These are phyloP conservation scores for Poronia punctata DNA, from an alignment of 495 filamentous ascomycete species.

Conservation along the genomic window DNA sequence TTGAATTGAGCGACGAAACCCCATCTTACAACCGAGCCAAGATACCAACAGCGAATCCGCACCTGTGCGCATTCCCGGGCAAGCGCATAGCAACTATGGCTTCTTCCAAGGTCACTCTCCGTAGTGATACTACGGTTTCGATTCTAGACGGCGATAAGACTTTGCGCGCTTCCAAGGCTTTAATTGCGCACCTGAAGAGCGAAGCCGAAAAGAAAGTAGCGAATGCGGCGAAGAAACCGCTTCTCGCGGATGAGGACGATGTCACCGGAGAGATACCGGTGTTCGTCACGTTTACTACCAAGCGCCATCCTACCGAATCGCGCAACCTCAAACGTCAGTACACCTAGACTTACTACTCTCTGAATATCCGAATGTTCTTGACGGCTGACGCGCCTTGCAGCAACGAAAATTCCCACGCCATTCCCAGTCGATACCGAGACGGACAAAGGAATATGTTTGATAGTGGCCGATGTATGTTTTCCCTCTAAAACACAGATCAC, in stretches of 20 bases:
- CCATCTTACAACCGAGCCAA: neutral
- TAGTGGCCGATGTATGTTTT: conserved; percentile 31
- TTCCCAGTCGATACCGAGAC: conserved; percentile 16
- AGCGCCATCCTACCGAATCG: conserved; percentile 74
- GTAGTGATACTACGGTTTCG: conserved; percentile 28
- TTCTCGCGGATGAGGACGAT: conserved; percentile 58
- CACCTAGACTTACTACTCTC: conserved; percentile 58
- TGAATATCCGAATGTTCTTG: conserved; percentile 54
- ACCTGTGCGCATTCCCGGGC: neutral
- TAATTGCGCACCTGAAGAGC: conserved; percentile 72
- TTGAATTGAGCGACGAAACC: too few species aligned
- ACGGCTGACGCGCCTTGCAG: conserved; percentile 3
- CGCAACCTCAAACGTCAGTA: conserved; percentile 68
- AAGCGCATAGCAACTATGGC: conserved; percentile 13
- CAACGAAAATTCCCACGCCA: conserved; percentile 9
- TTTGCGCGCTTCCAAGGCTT: conserved; percentile 71
- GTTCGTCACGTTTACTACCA: conserved; percentile 83
- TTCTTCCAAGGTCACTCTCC: conserved; percentile 21
- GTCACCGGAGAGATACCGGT: conserved; percentile 57
- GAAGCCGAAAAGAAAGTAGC: conserved; percentile 51
- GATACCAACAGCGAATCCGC: neutral
- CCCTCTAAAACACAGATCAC: neutral
- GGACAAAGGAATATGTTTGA: conserved; percentile 21
- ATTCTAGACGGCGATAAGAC: conserved; percentile 50
- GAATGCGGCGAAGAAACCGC: conserved; percentile 54